Base-by-base conservation (phyloP, 75 land plant genomes). In the Picea glauca region DNA sequence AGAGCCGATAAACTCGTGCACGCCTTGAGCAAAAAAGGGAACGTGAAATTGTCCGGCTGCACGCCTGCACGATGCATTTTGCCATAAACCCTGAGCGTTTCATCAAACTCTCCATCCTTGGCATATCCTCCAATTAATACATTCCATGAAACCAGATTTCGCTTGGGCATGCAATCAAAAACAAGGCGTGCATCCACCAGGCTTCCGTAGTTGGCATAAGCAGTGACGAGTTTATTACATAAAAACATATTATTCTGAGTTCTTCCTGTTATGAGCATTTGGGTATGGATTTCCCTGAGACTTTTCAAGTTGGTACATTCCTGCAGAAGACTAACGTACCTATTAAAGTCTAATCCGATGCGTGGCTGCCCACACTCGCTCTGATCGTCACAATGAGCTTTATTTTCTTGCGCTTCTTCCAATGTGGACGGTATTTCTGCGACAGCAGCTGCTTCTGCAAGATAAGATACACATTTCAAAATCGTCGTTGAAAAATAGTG, bases 61-160 rank as follows among this genome's bases (percentile, higher is more conserved):
- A 86, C 80, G 31, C 83, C 91, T 7, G 85, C 86, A 32, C 86
- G 88, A 61, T 79, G 86, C 94, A 92, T 90, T 72, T 90, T 87
- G 72, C 72, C 77, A 57, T 88, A 92, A 11, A 92, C 58, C 3
- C 84, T 87, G 80, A 92, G n/a, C 14, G 89, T 93, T 33, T 90
- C 91, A 58, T 91, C 89, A 46, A 75, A 77, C 20, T 58, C 58
- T 31, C 87, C 88, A 77, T 50, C 1, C 66, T 85, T 85, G 62
- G 84, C 85, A 33, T 93, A 93, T 30, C 90, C 96, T 3, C 88
- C 81, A 3, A 93, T 89, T 23, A 93, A 82, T 7, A 88, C 82
- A 58, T 87, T 93, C 90, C 90, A 93, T 1, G 87, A 56, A 77
- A 90, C 86, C 7, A 90, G 50, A 23, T 77, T 32, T 57, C 80